A percentile compares a stretch with the other conserved stretches of the same genome.
phyloP scores from a whole-genome alignment of 148 eudicot genomes.

The Silene uniflora region DNA sequence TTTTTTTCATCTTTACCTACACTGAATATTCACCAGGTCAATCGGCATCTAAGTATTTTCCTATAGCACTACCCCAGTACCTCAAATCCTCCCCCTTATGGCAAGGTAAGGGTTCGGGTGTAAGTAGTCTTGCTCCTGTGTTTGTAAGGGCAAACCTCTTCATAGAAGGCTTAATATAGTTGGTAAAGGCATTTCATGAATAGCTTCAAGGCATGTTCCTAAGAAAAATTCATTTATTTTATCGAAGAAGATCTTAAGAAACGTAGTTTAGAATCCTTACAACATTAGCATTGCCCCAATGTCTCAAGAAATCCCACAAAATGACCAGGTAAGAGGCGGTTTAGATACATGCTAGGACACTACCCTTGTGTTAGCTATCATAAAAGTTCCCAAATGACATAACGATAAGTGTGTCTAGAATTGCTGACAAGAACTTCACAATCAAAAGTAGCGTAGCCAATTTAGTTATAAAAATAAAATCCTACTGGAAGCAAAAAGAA shows the following conservation, averaged over 20 bases:
- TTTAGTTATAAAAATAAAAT: background rate
- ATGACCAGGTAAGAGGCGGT: no score
- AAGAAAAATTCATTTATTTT: no score
- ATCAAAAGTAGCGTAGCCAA: background rate
- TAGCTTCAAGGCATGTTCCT: background rate
- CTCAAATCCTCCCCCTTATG: background rate
- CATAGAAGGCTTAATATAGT: background rate
- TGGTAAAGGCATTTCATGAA: background rate
- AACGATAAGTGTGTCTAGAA: no score
- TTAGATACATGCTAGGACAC: no score
- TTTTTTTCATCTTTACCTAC: background rate
- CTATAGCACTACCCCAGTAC: background rate
- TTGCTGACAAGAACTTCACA: background rate
- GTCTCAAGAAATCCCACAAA: no score
- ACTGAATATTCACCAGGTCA: background rate
- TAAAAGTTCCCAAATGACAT: no score
- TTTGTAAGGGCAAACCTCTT: background rate
- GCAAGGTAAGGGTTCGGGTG: background rate
- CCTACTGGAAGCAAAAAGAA: background rate
- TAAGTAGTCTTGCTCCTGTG: background rate
- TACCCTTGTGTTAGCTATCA: background rate
- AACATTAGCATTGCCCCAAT: no score
- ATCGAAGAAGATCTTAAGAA: background rate
- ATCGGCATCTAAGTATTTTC: background rate
- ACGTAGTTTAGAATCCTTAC: background rate